Evolutionary conservation across 495 filamentous ascomycete genomes (phyloP).

Genomic region (Evernia prunastri): DNA sequence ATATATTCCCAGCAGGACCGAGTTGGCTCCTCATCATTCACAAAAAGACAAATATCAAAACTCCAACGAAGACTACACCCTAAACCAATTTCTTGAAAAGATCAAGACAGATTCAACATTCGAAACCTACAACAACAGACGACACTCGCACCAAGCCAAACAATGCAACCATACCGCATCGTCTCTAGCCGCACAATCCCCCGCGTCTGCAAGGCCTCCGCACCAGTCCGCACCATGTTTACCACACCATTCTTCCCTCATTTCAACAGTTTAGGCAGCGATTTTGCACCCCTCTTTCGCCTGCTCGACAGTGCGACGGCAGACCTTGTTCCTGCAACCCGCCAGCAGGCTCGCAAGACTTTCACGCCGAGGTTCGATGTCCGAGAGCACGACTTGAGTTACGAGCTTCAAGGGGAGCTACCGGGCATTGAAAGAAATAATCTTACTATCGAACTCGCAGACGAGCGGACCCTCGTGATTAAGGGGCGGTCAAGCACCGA

Average conservation of each 20-base stretch:
- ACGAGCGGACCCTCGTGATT: conserved; percentile 68
- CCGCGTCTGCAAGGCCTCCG: conserved; percentile 16
- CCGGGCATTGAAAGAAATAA: conserved; percentile 75
- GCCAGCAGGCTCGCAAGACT: conserved; percentile 26
- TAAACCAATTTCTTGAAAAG: not conserved
- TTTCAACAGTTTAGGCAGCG: conserved; percentile 1
- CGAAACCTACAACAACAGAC: not conserved
- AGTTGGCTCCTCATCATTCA: conserved; percentile 7
- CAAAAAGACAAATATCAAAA: not conserved
- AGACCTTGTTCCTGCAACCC: conserved; percentile 16
- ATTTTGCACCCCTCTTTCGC: conserved; percentile 20
- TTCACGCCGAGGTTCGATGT: conserved; percentile 80
- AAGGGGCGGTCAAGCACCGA: conserved; percentile 59
- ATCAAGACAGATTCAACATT: not conserved
- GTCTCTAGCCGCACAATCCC: conserved; percentile 17
- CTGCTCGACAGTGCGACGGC: conserved; percentile 21
- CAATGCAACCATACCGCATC: conserved; percentile 21
- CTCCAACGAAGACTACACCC: not conserved
- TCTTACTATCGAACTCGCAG: conserved; percentile 77
- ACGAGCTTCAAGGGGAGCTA: conserved; percentile 82
- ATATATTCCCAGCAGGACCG: conserved; percentile 8
- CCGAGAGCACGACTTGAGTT: conserved; percentile 57
- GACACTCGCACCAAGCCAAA: not conserved
- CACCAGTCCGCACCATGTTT: conserved; percentile 17
- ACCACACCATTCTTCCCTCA: conserved; percentile 23